phyloP scores from a whole-genome alignment of 805 yeast genomes.

The Lipomyces oligophaga region DNA sequence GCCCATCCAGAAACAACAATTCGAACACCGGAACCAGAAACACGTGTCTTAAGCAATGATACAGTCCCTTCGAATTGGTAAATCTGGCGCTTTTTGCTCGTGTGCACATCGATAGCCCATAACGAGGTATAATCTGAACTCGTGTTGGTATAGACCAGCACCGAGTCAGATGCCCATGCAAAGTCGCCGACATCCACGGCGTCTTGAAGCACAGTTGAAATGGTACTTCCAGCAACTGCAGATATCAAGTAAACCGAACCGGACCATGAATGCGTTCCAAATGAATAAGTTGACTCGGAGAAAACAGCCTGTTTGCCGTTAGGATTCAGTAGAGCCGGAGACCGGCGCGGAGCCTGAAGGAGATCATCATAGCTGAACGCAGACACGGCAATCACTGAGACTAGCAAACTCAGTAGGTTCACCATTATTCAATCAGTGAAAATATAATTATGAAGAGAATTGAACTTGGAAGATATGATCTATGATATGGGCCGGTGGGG shows the following conservation, averaged over 20 bases:
- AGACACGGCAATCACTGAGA: background rate
- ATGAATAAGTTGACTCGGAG: constrained; percentile 21
- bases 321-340: constrained; percentile 19
- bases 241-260: constrained; percentile 8
- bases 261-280: constrained; percentile 9
- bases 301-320: constrained; percentile 19
- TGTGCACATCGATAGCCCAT: constrained; percentile 14
- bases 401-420: too few species aligned
- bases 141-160: constrained; percentile 22
- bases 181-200: constrained; percentile 18
- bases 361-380: constrained; percentile 24
- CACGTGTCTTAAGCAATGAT: constrained; percentile 12
- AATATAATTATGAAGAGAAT: too few species aligned
- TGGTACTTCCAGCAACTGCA: constrained; percentile 3
- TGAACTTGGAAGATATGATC: too few species aligned
- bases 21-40: constrained; percentile 17
- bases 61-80: constrained; percentile 23
- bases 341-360: constrained; percentile 24
- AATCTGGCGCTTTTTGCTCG: constrained; percentile 1
- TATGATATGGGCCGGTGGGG: too few species aligned
- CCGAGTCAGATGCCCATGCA: constrained; percentile 22
- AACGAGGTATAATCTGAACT: constrained; percentile 14
- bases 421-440: too few species aligned
- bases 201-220: constrained; percentile 8
- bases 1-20: constrained; percentile 28